phyloP scores from a whole-genome alignment of 805 yeast species.

The Saccharomycopsis sp. region DNA sequence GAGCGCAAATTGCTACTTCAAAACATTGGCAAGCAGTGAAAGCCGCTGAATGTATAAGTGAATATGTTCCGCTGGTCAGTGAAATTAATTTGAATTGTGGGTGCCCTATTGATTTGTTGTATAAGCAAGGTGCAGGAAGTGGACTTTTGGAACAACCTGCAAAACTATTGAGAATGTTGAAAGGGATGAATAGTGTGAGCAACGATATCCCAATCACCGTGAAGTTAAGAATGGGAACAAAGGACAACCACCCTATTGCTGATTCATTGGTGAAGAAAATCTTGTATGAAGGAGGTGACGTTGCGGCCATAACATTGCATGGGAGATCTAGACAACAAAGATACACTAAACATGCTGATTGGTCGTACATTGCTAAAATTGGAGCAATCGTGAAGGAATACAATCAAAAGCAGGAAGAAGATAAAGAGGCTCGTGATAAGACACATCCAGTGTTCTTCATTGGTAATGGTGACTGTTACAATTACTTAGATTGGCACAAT shows the following conservation, averaged over 20 bases:
- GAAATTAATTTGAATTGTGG: slow-evolving; percentile 94
- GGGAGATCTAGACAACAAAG: slow-evolving; percentile 97
- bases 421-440: slow-evolving; percentile 50
- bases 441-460: slow-evolving; percentile 65
- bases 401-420: slow-evolving; percentile 46
- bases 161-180: slow-evolving; percentile 65
- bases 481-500: slow-evolving; percentile 80
- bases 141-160: slow-evolving; percentile 89
- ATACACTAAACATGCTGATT: slow-evolving; percentile 84
- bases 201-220: slow-evolving; percentile 91
- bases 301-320: slow-evolving; percentile 87
- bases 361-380: slow-evolving; percentile 79
- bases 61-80: slow-evolving; percentile 52
- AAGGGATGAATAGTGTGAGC: slow-evolving; percentile 82
- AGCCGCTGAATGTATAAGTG: slow-evolving; percentile 74
- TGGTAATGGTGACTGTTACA: slow-evolving; percentile 92
- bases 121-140: slow-evolving; percentile 91
- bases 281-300: slow-evolving; percentile 61
- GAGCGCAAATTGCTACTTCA: slow-evolving; percentile 86
- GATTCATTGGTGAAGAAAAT: slow-evolving; percentile 62
- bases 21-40: slow-evolving; percentile 92
- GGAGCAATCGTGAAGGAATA: slow-evolving; percentile 60
- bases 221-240: slow-evolving; percentile 87
- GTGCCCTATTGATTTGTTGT: slow-evolving; percentile 94
- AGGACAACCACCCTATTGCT: slow-evolving; percentile 86